Evolutionary conservation across 257 asterid species (phyloP), one percentile per base, ranked within the genome.

Genomic region (Gynochthodes officinalis): DNA sequence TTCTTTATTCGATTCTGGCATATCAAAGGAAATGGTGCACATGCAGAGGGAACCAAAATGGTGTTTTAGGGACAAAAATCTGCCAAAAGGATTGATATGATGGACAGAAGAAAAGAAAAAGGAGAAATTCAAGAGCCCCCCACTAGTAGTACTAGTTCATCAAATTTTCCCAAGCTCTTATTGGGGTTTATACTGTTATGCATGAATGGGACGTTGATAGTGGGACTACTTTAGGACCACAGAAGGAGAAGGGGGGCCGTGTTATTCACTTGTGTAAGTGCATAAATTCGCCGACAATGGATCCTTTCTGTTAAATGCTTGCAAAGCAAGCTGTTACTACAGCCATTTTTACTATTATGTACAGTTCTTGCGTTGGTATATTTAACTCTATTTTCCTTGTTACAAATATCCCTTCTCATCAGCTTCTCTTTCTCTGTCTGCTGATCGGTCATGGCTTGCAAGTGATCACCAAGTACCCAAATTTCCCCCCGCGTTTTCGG

Each of bases 211-310:
- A n/a, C n/a, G n/a, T n/a, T n/a, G n/a, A n/a, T 25, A 21, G 67
- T 70, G 75, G 75, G 67, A 18, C 75, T 57, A 14, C 7, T 30
- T 4, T 4, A 54, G 78, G 78, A 65, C 73, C 78, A 55, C 73
- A 2, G 1, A 2, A 6, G n/a, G 37, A 19, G 6, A 16, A 40
- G 6, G 42, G 21, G 52, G 60, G 30, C 30, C n/a, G 60, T 21
- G 69, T n/a, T 43, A 63, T 63, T 42, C 28, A 7, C 44, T 53
- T 25, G 18, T 35, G n/a, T 13, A 40, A 40, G 40, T 52, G 77
- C 39, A 44, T 53, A 58, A 55, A 64, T 54, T 74, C 73, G 73
- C 78, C 78, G 69, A 74, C 78, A 67, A 66, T 4, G 39, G 60
- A 33, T 35, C 19, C 67, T 40, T 65, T 32, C 40, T 42, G 68